A percentile compares a stretch with the other conserved stretches of the same genome.
Conservation (phyloP, 208 protist genomes). For the Wallacemonas sp. region DNA sequence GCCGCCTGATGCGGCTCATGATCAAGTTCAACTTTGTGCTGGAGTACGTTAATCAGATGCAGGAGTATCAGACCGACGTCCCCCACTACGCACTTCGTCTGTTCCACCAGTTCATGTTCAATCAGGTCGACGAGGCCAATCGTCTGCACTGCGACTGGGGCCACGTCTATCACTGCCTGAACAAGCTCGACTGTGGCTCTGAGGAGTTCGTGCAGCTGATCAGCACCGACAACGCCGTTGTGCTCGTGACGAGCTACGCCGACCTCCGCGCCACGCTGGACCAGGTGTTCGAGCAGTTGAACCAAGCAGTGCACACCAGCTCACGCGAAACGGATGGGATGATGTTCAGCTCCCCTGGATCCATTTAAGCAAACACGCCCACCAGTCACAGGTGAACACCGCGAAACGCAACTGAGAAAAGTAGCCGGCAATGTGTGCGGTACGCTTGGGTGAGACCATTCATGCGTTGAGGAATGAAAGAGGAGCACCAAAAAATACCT, state of each 20-base stretch:
- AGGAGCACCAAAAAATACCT: too few relatives aligned
- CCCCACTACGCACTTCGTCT: slow-evolving; percentile 90
- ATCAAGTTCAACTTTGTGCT: slow-evolving; percentile 94
- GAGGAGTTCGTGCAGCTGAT: slow-evolving; percentile 94
- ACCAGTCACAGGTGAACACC: background rate
- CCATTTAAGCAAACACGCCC: background rate
- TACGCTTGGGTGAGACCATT: too few relatives aligned
- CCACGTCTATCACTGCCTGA: slow-evolving; percentile 95
- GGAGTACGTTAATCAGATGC: slow-evolving; percentile 81
- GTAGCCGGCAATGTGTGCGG: too few relatives aligned
- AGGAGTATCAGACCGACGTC: slow-evolving; percentile 70
- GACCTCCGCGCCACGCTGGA: slow-evolving; percentile 92
- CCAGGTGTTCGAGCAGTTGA: slow-evolving; percentile 83
- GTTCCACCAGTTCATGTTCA: slow-evolving; percentile 97
- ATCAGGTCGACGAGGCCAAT: slow-evolving; percentile 94
- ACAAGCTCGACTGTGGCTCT: slow-evolving; percentile 96
- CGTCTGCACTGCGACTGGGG: slow-evolving; percentile 91
- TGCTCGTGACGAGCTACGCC: slow-evolving; percentile 95
- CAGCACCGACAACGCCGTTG: slow-evolving; percentile 83
- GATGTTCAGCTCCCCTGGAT: slow-evolving; percentile 12
- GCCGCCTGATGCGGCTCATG: slow-evolving; percentile 94
- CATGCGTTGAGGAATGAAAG: too few relatives aligned
- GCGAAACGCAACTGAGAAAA: background rate
- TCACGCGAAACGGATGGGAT: slow-evolving; percentile 17
- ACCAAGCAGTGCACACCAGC: slow-evolving; percentile 26